Conservation (phyloP, 495 filamentous ascomycete genomes). For the Daldinia concentrica region DNA sequence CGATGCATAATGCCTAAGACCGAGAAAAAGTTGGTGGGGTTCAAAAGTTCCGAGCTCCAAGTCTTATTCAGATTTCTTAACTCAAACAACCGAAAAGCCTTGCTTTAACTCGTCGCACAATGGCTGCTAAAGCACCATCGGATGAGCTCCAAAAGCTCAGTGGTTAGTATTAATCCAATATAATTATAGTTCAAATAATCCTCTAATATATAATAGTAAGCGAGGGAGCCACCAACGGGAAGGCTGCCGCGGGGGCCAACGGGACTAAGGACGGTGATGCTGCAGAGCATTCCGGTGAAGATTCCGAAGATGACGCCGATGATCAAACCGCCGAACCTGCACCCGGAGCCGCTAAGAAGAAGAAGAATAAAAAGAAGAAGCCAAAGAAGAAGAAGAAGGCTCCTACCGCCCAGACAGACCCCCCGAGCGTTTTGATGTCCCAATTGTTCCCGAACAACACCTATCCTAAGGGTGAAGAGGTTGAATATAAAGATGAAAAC, state of each 20-base stretch:
- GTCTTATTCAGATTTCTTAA: not conserved
- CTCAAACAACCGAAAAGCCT: conserved; percentile 10
- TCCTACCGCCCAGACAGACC: conserved; percentile 77
- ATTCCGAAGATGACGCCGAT: conserved; percentile 71
- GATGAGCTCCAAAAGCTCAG: conserved; percentile 57
- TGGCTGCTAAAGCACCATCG: conserved; percentile 56
- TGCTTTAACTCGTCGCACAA: conserved; percentile 25
- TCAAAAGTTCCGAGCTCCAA: conserved; percentile 12
- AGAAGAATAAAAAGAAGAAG: conserved; percentile 84
- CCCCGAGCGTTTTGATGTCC: conserved; percentile 78
- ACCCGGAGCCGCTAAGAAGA: conserved; percentile 56
- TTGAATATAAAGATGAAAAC: conserved; percentile 80
- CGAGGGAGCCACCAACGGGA: conserved; percentile 60
- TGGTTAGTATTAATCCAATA: conserved; percentile 42
- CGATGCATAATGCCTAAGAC: conserved; percentile 9
- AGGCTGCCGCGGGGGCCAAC: conserved; percentile 55
- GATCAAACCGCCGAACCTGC: conserved; percentile 50
- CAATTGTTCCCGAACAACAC: conserved; percentile 77
- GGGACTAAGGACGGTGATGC: conserved; percentile 55
- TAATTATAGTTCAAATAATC: not conserved
- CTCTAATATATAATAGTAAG: conserved; percentile 45
- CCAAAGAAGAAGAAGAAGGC: conserved; percentile 82
- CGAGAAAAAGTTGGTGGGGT: conserved; percentile 30
- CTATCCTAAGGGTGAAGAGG: conserved; percentile 84
- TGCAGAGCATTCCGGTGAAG: conserved; percentile 71